These are phyloP conservation scores for Nicotiana undulata DNA, from an alignment of 257 asterid genomes.

Conservation along the genomic window DNA sequence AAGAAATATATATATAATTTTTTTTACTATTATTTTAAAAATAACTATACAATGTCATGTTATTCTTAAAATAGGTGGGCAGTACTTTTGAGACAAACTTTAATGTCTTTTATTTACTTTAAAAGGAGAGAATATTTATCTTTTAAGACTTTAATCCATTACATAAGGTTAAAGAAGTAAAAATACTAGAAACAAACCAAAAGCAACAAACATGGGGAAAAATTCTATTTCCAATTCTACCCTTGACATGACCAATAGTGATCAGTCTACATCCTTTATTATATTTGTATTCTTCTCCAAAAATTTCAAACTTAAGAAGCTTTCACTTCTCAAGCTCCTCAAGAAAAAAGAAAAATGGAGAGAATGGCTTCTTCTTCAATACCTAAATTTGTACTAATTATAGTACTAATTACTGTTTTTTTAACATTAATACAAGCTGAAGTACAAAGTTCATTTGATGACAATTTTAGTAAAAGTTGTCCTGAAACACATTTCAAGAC, in stretches of 20 bases:
- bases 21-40: too few relatives aligned
- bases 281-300: background rate
- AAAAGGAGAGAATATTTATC: background rate
- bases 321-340: background rate
- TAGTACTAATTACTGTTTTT: constrained; percentile 17
- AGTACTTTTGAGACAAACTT: background rate
- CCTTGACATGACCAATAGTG: constrained; percentile 3
- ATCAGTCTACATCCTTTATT: background rate
- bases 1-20: too few relatives aligned
- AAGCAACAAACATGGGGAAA: constrained; percentile 6
- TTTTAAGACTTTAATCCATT: background rate
- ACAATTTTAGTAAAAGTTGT: constrained; percentile 70
- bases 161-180: background rate
- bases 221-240: background rate
- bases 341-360: constrained; percentile 24
- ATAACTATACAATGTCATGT: background rate
- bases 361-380: constrained; percentile 29
- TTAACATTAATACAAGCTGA: constrained; percentile 25
- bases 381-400: constrained; percentile 23
- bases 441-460: constrained; percentile 40
- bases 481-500: constrained; percentile 78
- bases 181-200: background rate
- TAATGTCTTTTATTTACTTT: background rate
- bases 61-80: background rate
- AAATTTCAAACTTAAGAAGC: constrained; percentile 15